These are phyloP conservation scores for Pholiota conissans DNA, from an alignment of 768 basidiomycete genomes.

Conservation along the genomic window DNA sequence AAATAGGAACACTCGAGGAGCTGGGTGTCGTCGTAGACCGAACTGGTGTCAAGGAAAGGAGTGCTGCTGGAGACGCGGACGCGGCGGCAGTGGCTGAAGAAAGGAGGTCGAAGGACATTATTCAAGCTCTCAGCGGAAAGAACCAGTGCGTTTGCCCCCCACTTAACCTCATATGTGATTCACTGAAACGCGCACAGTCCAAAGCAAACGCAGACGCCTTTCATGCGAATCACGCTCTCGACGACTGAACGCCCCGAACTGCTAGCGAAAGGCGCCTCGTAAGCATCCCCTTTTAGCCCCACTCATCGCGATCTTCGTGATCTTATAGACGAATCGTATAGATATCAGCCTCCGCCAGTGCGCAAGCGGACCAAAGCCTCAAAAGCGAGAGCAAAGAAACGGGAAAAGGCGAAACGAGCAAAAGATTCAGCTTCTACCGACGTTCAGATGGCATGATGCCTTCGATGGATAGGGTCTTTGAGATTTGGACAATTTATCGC, in stretches of 20 bases:
- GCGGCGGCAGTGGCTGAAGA: slow-evolving; percentile 22
- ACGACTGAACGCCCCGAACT: slow-evolving; percentile 40
- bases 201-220: slow-evolving; percentile 58
- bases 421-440: neutral
- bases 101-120: slow-evolving; percentile 35
- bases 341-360: slow-evolving; percentile 36
- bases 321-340: neutral
- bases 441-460: neutral
- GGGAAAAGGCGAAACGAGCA: neutral
- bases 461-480: no score
- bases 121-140: slow-evolving; percentile 52
- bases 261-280: slow-evolving; percentile 50
- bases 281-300: slow-evolving; percentile 22
- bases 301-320: neutral
- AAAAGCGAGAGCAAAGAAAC: neutral
- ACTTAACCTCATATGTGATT: neutral
- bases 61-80: slow-evolving; percentile 2
- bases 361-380: neutral
- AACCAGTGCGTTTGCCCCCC: slow-evolving; percentile 49
- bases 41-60: neutral
- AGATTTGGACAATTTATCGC: no score
- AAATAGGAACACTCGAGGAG: slow-evolving; percentile 58
- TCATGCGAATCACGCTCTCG: slow-evolving; percentile 70
- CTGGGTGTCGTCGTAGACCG: slow-evolving; percentile 19
- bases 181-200: slow-evolving; percentile 33